Conservation (phyloP, 2,329 filamentous ascomycete genomes). For the Nothophoma quercina region DNA sequence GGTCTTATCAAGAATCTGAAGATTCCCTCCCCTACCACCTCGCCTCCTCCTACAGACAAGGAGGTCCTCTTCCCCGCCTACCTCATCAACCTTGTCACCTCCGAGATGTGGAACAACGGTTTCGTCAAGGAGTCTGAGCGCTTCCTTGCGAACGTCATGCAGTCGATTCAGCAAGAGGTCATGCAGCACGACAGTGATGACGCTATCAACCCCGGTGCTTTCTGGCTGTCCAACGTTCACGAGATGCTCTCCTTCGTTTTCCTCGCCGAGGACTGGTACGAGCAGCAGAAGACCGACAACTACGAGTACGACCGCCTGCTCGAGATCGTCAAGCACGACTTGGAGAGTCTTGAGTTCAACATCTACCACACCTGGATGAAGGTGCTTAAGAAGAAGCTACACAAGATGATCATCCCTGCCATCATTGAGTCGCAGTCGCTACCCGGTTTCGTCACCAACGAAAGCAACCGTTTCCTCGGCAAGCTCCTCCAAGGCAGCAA, state of each 20-base stretch:
- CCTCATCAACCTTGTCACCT: conserved; percentile 97
- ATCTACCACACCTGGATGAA: conserved; percentile 99
- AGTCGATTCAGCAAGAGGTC: conserved; percentile 98
- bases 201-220: conserved; percentile 94
- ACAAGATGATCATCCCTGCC: conserved; percentile 99
- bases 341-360: conserved; percentile 98
- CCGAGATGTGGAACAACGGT: conserved; percentile 99
- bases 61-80: conserved; percentile 98
- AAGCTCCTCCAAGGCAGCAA: conserved; percentile 93
- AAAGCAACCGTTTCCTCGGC: conserved; percentile 97
- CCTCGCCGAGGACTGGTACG: conserved; percentile 98
- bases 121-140: conserved; percentile 99
- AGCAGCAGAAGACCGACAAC: conserved; percentile 98
- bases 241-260: conserved; percentile 99
- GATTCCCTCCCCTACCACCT: conserved; percentile 88
- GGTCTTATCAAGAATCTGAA: conserved; percentile 95
- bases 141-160: conserved; percentile 99
- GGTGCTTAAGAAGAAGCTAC: conserved; percentile 97
- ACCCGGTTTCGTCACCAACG: conserved; percentile 97
- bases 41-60: conserved; percentile 92
- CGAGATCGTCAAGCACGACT: conserved; percentile 98
- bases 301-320: conserved; percentile 97
- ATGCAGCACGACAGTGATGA: conserved; percentile 99
- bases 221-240: conserved; percentile 99
- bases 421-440: conserved; percentile 99